Evolutionary conservation across 2,329 filamentous ascomycete species (phyloP), one percentile per base, ranked within the genome.

Genomic region (Pleomassaria siparia): DNA sequence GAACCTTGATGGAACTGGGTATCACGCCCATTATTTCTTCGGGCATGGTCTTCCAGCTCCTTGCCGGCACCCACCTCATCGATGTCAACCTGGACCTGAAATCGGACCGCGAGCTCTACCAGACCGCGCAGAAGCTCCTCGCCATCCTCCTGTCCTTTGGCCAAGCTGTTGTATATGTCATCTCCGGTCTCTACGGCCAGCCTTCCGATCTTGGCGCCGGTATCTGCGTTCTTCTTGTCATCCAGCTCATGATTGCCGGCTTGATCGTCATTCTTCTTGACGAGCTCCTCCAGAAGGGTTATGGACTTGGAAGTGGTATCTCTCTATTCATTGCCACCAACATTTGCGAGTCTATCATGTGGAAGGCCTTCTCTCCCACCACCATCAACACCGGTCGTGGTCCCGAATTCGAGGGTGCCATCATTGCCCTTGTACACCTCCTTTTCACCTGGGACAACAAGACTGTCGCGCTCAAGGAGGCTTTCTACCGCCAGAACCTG

Each of bases 11-110:
- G 91, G 91, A 96, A 72, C 72, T 96, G 79, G 91, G 91, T 80
- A 79, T 97, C 66, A 96, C 94, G 20, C 95, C 95, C 66, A 99
- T 99, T 76, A 97, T 99, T 78, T 96, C 94, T 51, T 97, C 94
- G 29, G 94, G 94, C 77, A 99, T 99, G 94, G 91, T 99, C 69
- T 99, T 99, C 85, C 94, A 99, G 86, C 91, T 99, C 69, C 89
- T 99, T 60, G 94, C 94, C 70, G 94, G 94, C 72, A 99, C 94
- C 74, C 94, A 99, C 83, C 88, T 97, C 80, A 97, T 99, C 77
- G 94, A 99, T 74, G 92, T 99, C 81, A 97, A 99, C 84, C 89
- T 99, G 67, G 94, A 99, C 82, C 87, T 97, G 76, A 99, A 99
- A 84, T 94, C 92, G 75, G 94, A 99, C 77, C 94, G 94, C 77